Conservation (phyloP, 1,139 yeast species). For the Suhomyces coccinellae region DNA sequence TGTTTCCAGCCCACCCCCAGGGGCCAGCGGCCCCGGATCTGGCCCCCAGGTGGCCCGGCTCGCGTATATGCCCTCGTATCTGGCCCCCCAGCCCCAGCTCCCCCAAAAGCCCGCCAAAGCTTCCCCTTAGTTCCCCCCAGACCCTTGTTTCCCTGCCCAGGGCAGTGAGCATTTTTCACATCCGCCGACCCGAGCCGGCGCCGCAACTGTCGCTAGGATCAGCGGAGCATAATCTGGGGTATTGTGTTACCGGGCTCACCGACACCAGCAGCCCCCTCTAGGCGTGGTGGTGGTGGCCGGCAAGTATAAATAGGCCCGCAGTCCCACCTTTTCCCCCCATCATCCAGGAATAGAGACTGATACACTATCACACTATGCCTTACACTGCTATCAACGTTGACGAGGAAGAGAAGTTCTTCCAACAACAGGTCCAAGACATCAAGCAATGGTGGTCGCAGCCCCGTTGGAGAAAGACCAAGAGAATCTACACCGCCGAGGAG, state of each 20-base stretch:
- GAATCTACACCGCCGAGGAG: slow-evolving; percentile 86
- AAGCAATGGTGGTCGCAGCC: slow-evolving; percentile 91
- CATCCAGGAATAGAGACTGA: neutral
- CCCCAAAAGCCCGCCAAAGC: neutral
- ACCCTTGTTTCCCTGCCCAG: neutral
- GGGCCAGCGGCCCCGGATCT: too few species aligned
- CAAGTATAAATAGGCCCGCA: slow-evolving; percentile 7
- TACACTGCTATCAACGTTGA: slow-evolving; percentile 56
- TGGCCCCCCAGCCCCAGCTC: too few species aligned
- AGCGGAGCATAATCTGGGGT: slow-evolving; percentile 15
- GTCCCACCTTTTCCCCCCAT: neutral
- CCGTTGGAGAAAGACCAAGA: slow-evolving; percentile 85
- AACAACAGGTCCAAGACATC: slow-evolving; percentile 69
- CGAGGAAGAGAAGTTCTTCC: slow-evolving; percentile 65
- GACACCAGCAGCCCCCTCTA: neutral
- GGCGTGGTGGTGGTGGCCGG: neutral
- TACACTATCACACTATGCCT: slow-evolving; percentile 35
- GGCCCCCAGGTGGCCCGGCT: too few species aligned
- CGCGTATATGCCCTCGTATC: too few species aligned
- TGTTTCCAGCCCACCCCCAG: too few species aligned
- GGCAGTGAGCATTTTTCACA: slow-evolving; percentile 1
- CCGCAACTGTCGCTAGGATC: slow-evolving; percentile 10
- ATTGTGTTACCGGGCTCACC: slow-evolving; percentile 3
- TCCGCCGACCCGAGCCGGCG: slow-evolving; percentile 10
- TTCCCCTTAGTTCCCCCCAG: neutral